Conservation (phyloP, 371 early-diverging fungal genomes). For the Rhizopus stolonifer region DNA sequence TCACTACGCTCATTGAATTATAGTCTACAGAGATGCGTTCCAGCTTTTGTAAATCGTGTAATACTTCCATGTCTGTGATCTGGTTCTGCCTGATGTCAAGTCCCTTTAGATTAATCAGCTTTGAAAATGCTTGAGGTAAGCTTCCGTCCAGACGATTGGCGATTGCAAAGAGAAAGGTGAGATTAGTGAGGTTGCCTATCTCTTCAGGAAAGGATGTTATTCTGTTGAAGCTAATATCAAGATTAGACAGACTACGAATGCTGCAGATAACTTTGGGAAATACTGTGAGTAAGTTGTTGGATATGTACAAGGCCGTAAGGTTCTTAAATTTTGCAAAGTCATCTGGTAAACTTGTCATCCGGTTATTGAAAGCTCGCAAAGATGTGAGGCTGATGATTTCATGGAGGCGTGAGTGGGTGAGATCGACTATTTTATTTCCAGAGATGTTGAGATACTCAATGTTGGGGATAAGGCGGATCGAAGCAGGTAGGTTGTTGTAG, state of each 20-base stretch:
- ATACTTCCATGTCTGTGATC: slow-evolving; percentile 63
- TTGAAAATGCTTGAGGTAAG: slow-evolving; percentile 64
- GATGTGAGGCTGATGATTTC: slow-evolving; percentile 53
- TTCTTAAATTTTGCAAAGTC: slow-evolving; percentile 53
- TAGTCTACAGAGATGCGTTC: slow-evolving; percentile 68
- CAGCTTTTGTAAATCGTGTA: slow-evolving; percentile 59
- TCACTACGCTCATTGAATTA: slow-evolving; percentile 60
- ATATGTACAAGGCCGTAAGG: slow-evolving; percentile 67
- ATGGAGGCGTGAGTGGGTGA: slow-evolving; percentile 61
- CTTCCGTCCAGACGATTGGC: slow-evolving; percentile 74
- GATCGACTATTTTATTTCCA: slow-evolving; percentile 67
- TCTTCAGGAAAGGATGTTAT: slow-evolving; percentile 73
- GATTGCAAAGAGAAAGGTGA: slow-evolving; percentile 66
- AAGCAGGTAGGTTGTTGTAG: slow-evolving; percentile 57
- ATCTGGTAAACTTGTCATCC: slow-evolving; percentile 61
- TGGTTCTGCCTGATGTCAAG: slow-evolving; percentile 77
- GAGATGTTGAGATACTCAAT: slow-evolving; percentile 75
- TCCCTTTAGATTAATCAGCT: slow-evolving; percentile 64
- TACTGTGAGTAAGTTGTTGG: slow-evolving; percentile 75
- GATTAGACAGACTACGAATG: slow-evolving; percentile 60
- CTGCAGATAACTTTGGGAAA: slow-evolving; percentile 68
- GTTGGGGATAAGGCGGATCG: slow-evolving; percentile 54
- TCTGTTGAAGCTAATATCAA: slow-evolving; percentile 86
- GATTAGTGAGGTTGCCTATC: slow-evolving; percentile 66
- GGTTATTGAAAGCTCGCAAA: slow-evolving; percentile 74